Evolutionary conservation across 768 basidiomycete genomes (phyloP).

Genomic region (Russula vinacea): DNA sequence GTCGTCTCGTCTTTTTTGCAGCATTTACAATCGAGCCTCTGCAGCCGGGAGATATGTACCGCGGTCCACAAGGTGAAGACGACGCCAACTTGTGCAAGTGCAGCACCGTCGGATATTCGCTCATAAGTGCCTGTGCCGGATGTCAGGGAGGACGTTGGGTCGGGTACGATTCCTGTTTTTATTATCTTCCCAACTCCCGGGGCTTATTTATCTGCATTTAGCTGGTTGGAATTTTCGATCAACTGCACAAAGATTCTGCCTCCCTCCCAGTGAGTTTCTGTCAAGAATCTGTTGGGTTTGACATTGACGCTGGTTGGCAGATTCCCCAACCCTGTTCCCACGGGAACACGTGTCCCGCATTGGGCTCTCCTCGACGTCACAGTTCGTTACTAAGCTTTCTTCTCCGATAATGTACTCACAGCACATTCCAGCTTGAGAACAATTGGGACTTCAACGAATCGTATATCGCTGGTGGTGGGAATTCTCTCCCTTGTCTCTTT

Average conservation of each 20-base stretch:
- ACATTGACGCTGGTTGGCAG: too few species aligned
- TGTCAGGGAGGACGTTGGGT: not conserved
- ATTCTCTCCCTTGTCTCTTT: too few species aligned
- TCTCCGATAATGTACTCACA: too few species aligned
- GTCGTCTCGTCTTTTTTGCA: not conserved
- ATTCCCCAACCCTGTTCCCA: too few species aligned
- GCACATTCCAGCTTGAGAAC: too few species aligned
- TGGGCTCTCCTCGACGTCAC: too few species aligned
- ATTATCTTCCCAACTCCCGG: not conserved
- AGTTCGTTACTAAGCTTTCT: too few species aligned
- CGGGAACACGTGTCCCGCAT: too few species aligned
- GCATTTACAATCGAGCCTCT: not conserved
- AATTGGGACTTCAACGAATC: too few species aligned
- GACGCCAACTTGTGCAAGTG: constrained; percentile 1
- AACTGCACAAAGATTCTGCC: not conserved
- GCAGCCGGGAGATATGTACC: not conserved
- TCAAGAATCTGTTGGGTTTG: too few species aligned
- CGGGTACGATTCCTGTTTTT: not conserved
- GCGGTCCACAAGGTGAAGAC: not conserved
- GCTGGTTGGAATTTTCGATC: not conserved
- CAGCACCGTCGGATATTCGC: not conserved
- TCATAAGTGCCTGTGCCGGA: constrained; percentile 11
- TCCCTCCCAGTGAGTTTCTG: not conserved
- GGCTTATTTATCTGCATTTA: not conserved
- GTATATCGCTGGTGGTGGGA: too few species aligned